A percentile compares a stretch with the other conserved stretches of the same genome.
These are phyloP conservation scores for Phyllosticta ampelicida DNA, from an alignment of 2,329 filamentous ascomycete genomes.

Conservation along the genomic window DNA sequence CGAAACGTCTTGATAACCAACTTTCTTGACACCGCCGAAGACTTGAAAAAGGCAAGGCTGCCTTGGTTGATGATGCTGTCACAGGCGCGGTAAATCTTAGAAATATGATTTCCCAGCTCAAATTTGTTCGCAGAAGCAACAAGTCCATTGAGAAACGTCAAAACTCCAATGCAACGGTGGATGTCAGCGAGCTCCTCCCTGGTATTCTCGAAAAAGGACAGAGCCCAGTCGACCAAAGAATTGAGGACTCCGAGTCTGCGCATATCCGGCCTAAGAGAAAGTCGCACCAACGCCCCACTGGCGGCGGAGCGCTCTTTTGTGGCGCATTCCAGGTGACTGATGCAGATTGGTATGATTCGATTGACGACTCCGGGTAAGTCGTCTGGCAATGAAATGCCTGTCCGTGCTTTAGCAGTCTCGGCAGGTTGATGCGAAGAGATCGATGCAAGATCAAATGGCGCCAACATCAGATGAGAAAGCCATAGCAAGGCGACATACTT, in stretches of 20 bases:
- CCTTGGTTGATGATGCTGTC: slow-evolving; percentile 47
- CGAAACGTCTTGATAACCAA: slow-evolving; percentile 76
- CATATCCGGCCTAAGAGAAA: slow-evolving; percentile 83
- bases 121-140: slow-evolving; percentile 61
- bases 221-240: slow-evolving; percentile 59
- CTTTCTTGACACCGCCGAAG: slow-evolving; percentile 72
- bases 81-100: slow-evolving; percentile 54
- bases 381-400: slow-evolving; percentile 45
- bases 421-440: slow-evolving; percentile 54
- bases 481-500: slow-evolving; percentile 79
- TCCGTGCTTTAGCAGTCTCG: slow-evolving; percentile 16
- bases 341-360: slow-evolving; percentile 58
- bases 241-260: slow-evolving; percentile 61
- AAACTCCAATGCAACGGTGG: slow-evolving; percentile 66
- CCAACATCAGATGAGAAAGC: slow-evolving; percentile 47
- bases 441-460: slow-evolving; percentile 80
- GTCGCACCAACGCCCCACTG: slow-evolving; percentile 67
- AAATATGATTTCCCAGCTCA: slow-evolving; percentile 59
- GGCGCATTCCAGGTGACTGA: slow-evolving; percentile 59
- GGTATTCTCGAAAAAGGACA: slow-evolving; percentile 46
- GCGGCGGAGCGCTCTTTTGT: slow-evolving; percentile 87
- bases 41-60: slow-evolving; percentile 46
- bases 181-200: slow-evolving; percentile 39
- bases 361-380: slow-evolving; percentile 59
- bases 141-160: slow-evolving; percentile 71